Conservation (phyloP, 805 yeast genomes). For the Debaryomyces castellii region DNA sequence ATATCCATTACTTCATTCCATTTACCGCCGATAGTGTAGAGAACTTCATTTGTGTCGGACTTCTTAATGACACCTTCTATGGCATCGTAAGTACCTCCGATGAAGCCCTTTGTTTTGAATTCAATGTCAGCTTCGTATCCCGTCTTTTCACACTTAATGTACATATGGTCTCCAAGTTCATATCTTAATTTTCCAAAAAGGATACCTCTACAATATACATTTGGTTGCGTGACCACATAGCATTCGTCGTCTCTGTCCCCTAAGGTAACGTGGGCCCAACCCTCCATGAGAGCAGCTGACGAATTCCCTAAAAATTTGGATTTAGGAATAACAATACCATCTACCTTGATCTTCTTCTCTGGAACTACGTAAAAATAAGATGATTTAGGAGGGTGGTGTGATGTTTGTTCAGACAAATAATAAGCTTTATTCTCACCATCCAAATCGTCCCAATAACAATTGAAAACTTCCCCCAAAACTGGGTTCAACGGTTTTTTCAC, state of each 20-base stretch:
- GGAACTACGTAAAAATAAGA: constrained; percentile 90
- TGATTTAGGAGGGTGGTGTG: constrained; percentile 98
- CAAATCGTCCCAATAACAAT: constrained; percentile 89
- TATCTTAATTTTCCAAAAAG: constrained; percentile 85
- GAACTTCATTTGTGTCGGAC: constrained; percentile 43
- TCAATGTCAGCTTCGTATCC: constrained; percentile 78
- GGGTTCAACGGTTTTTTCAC: constrained; percentile 97
- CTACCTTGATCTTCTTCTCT: constrained; percentile 74
- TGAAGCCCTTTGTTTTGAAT: constrained; percentile 92
- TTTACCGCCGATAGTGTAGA: constrained; percentile 78
- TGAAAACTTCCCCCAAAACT: constrained; percentile 85
- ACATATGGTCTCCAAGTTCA: constrained; percentile 90
- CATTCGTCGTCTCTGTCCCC: constrained; percentile 65
- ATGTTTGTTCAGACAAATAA: constrained; percentile 90
- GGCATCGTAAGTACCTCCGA: constrained; percentile 88
- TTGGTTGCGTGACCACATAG: constrained; percentile 90
- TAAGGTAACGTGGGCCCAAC: constrained; percentile 70
- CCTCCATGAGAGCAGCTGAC: constrained; percentile 97
- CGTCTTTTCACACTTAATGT: constrained; percentile 60
- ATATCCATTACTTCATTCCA: constrained; percentile 88
- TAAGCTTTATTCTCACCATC: constrained; percentile 66
- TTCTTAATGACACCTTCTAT: constrained; percentile 70
- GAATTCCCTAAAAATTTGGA: constrained; percentile 92
- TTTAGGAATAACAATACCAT: constrained; percentile 84
- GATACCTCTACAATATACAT: constrained; percentile 91